These are phyloP conservation scores for Hippophae rhamnoides DNA, from an alignment of 306 rosid genomes.

Conservation along the genomic window DNA sequence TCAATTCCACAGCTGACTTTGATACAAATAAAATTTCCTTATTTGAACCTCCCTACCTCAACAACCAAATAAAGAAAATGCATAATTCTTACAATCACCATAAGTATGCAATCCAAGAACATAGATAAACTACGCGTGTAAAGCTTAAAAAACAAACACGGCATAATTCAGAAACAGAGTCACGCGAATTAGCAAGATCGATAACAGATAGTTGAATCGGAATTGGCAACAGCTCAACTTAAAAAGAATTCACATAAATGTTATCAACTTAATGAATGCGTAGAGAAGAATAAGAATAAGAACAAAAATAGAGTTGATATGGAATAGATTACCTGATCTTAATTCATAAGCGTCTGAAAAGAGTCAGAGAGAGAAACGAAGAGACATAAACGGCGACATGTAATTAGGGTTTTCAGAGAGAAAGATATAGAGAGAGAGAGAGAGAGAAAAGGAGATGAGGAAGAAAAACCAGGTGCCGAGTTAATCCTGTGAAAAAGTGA, in stretches of 20 bases:
- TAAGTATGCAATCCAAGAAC: not conserved
- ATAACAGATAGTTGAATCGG: not conserved
- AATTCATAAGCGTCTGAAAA: not conserved
- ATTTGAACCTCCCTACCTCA: not conserved
- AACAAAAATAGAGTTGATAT: not conserved
- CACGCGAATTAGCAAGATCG: not conserved
- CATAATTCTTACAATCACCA: not conserved
- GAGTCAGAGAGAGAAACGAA: not conserved
- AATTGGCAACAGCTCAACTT: not conserved
- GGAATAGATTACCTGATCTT: not conserved
- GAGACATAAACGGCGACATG: not conserved
- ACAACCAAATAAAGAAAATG: not conserved
- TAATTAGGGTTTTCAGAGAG: constrained; percentile 8
- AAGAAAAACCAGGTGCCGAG: constrained; percentile 5
- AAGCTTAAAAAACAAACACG: not conserved
- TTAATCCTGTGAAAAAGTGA: not conserved
- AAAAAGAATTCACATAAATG: not conserved
- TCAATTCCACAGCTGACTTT: no score
- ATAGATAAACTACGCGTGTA: not conserved
- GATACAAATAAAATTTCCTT: not conserved
- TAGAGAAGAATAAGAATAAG: not conserved
- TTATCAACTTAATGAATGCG: not conserved
- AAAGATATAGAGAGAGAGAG: not conserved
- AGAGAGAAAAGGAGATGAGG: not conserved
- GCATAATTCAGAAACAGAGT: not conserved